Conservation (phyloP, 2,329 filamentous ascomycete genomes). For the Diplodia intermedia region DNA sequence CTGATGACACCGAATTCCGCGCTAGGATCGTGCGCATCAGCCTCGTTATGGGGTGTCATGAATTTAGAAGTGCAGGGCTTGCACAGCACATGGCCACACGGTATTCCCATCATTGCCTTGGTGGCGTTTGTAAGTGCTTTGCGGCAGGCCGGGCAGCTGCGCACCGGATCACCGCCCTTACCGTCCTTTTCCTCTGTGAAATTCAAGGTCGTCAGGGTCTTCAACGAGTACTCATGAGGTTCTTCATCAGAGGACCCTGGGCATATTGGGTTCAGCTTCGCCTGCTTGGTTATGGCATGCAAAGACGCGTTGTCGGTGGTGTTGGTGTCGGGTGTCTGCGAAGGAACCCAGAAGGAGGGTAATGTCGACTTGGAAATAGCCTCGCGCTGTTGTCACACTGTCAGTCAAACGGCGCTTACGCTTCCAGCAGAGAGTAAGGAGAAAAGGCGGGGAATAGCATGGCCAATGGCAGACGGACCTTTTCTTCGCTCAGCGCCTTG, state of each 20-base stretch:
- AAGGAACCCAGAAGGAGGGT: slow-evolving; percentile 93
- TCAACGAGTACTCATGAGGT: slow-evolving; percentile 78
- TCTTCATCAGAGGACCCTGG: slow-evolving; percentile 72
- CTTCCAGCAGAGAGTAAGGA: background rate
- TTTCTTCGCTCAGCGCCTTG: slow-evolving; percentile 74
- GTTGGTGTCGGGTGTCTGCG: slow-evolving; percentile 70
- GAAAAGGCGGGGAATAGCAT: background rate
- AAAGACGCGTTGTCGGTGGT: slow-evolving; percentile 56
- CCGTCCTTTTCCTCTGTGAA: slow-evolving; percentile 75
- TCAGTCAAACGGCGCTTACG: slow-evolving; percentile 19
- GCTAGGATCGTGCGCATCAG: slow-evolving; percentile 66
- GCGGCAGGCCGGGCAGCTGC: slow-evolving; percentile 83
- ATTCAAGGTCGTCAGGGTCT: slow-evolving; percentile 74
- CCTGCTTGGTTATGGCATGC: slow-evolving; percentile 59
- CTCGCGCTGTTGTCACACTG: background rate
- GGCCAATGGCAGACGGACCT: slow-evolving; percentile 52
- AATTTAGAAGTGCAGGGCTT: slow-evolving; percentile 84
- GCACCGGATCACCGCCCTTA: slow-evolving; percentile 54
- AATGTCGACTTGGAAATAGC: slow-evolving; percentile 53
- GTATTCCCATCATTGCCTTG: slow-evolving; percentile 81
- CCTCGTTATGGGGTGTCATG: slow-evolving; percentile 59
- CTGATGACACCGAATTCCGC: slow-evolving; percentile 57
- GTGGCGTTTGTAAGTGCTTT: slow-evolving; percentile 83
- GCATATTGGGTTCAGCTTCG: slow-evolving; percentile 75
- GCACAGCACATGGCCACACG: slow-evolving; percentile 92